Percentiles rank a stretch among this genome's conserved stretches.
These are phyloP conservation scores for Malassezia restricta DNA, from an alignment of 1,284 basidiomycete species.

Conservation along the genomic window DNA sequence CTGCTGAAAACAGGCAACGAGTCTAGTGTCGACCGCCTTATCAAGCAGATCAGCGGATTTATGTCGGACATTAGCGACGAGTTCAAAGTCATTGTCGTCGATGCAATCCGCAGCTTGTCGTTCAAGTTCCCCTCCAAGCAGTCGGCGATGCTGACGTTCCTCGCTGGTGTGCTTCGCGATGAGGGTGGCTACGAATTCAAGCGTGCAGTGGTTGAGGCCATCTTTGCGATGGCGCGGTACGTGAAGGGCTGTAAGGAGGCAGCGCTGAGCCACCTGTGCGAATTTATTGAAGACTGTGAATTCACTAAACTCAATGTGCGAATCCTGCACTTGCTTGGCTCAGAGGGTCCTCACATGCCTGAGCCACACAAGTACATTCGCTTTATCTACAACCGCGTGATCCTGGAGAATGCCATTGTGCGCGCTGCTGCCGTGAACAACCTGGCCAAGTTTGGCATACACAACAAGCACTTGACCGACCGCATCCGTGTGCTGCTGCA, in stretches of 20 bases:
- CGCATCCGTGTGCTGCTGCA: constrained; percentile 60
- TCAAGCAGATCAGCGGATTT: constrained; percentile 98
- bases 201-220: constrained; percentile 94
- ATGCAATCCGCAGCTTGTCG: constrained; percentile 92
- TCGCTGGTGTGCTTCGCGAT: constrained; percentile 44
- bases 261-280: constrained; percentile 94
- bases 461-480: constrained; percentile 65
- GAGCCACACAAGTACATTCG: constrained; percentile 97
- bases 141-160: constrained; percentile 54
- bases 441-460: constrained; percentile 88
- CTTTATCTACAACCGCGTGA: constrained; percentile 98
- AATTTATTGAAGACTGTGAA: constrained; percentile 99
- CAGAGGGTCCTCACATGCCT: constrained; percentile 86
- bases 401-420: constrained; percentile 95
- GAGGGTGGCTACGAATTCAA: constrained; percentile 99
- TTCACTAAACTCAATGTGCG: constrained; percentile 98
- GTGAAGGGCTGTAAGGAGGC: constrained; percentile 76
- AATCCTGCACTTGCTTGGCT: constrained; percentile 83
- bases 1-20: constrained; percentile 99
- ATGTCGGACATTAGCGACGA: constrained; percentile 99
- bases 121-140: constrained; percentile 98
- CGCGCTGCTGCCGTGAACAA: constrained; percentile 88
- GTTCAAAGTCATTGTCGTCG: constrained; percentile 99
- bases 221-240: constrained; percentile 99
- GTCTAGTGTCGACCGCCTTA: constrained; percentile 91